phyloP scores from a whole-genome alignment of 257 asterid species.

The Mitragyna speciosa region DNA sequence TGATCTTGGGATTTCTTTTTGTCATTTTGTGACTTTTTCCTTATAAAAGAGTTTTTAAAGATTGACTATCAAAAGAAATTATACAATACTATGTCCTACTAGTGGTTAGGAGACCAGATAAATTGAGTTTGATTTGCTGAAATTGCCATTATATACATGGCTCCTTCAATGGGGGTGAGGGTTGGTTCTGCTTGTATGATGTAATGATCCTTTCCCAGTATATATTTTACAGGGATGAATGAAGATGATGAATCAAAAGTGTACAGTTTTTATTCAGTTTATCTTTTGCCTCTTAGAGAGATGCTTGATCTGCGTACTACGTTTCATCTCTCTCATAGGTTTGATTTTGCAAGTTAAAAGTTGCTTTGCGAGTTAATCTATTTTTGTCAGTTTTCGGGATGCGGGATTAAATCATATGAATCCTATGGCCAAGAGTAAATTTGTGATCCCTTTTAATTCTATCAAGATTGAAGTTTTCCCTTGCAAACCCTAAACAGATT shows the following conservation, averaged over 20 bases:
- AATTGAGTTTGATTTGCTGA: not conserved
- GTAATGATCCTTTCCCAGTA: not conserved
- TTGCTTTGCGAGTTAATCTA: not conserved
- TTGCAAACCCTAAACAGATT: not conserved
- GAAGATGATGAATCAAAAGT: not conserved
- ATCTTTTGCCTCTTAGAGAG: not conserved
- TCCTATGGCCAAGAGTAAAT: not conserved
- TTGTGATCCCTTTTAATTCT: not conserved
- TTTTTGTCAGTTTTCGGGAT: too few relatives aligned
- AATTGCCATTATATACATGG: not conserved
- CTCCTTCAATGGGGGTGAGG: not conserved
- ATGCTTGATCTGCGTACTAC: not conserved
- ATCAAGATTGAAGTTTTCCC: not conserved
- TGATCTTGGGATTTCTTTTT: not conserved
- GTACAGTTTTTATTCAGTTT: conserved; percentile 1
- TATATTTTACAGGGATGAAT: not conserved
- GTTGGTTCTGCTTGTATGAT: not conserved
- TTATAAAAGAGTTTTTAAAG: too few relatives aligned
- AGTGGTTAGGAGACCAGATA: not conserved
- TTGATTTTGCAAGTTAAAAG: not conserved
- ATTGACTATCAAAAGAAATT: not conserved
- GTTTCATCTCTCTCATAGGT: not conserved
- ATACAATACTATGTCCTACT: not conserved
- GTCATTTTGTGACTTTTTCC: not conserved
- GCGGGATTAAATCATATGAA: not conserved